Percentiles rank a stretch among this genome's conserved stretches.
phyloP scores from a whole-genome alignment of 768 basidiomycete genomes.

The Russula griseocarnosa region DNA sequence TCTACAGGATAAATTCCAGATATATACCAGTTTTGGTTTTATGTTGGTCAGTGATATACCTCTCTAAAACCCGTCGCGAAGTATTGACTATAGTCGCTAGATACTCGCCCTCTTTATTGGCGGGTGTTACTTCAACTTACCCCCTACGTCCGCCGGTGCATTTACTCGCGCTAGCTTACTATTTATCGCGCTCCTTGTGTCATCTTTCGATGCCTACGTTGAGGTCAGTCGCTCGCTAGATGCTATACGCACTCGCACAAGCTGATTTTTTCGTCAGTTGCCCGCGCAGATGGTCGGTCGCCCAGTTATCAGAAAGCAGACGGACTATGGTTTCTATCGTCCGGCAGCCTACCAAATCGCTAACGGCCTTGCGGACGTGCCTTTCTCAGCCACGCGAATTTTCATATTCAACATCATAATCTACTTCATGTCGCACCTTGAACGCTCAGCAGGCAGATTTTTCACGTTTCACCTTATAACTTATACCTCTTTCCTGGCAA shows the following conservation, averaged over 20 bases:
- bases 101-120: constrained; percentile 61
- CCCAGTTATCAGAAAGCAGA: constrained; percentile 69
- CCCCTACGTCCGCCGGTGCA: constrained; percentile 70
- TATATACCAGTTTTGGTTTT: constrained; percentile 64
- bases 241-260: not conserved
- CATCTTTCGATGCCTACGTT: constrained; percentile 65
- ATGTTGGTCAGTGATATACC: constrained; percentile 53
- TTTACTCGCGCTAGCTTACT: constrained; percentile 86
- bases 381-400: constrained; percentile 60
- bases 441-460: constrained; percentile 42
- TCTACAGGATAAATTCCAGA: constrained; percentile 73
- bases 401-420: constrained; percentile 61
- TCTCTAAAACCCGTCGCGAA: constrained; percentile 33
- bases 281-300: constrained; percentile 78
- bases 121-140: constrained; percentile 69
- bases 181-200: constrained; percentile 64
- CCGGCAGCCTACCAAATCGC: constrained; percentile 62
- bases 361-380: constrained; percentile 65
- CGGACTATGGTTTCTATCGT: constrained; percentile 61
- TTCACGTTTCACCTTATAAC: constrained; percentile 64
- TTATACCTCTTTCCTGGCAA: constrained; percentile 60
- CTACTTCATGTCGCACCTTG: constrained; percentile 63
- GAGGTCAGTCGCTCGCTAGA: constrained; percentile 43
- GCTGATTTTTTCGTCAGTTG: constrained; percentile 49
- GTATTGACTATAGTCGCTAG: constrained; percentile 4